Conservation (phyloP, 176 grass and related monocot genomes). For the Bothriochloa decipiens region DNA sequence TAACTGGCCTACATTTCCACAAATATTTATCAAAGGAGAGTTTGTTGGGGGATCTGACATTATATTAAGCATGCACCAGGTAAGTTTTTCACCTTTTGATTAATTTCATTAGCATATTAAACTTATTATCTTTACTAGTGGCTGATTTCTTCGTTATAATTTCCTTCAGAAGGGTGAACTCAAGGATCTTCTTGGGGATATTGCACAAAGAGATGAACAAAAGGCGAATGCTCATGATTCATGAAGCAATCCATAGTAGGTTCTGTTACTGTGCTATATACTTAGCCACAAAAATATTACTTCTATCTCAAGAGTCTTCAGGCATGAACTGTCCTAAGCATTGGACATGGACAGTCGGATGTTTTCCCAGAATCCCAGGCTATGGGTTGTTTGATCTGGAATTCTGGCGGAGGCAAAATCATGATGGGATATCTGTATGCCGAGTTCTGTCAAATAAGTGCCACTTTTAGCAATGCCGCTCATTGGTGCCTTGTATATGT, state of each 20-base stretch:
- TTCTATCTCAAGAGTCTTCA: not conserved
- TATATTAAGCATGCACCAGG: conserved; percentile 93
- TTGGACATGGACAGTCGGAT: too few species aligned
- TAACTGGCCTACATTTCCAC: conserved; percentile 96
- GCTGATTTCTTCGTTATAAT: conserved; percentile 4
- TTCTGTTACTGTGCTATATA: not conserved
- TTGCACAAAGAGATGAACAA: conserved; percentile 40
- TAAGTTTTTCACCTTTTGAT: conserved; percentile 42
- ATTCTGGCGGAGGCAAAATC: not conserved
- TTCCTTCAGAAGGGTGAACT: conserved; percentile 83
- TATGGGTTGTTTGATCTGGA: not conserved
- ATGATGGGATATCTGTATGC: not conserved
- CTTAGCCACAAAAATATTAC: conserved; percentile 1
- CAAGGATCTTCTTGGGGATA: conserved; percentile 63
- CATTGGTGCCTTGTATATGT: conserved; percentile 13
- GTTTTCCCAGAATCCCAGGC: not conserved
- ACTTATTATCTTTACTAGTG: conserved; percentile 15
- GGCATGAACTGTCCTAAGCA: too few species aligned
- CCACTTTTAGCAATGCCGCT: not conserved
- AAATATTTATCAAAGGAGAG: conserved; percentile 97
- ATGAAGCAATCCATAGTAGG: conserved; percentile 23
- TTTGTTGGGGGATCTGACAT: conserved; percentile 97
- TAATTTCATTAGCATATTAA: not conserved
- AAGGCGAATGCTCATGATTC: conserved; percentile 12
- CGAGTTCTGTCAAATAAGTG: too few species aligned